Conservation (phyloP, 2,329 filamentous ascomycete genomes). For the Cephalotrichum gorgonifer region DNA sequence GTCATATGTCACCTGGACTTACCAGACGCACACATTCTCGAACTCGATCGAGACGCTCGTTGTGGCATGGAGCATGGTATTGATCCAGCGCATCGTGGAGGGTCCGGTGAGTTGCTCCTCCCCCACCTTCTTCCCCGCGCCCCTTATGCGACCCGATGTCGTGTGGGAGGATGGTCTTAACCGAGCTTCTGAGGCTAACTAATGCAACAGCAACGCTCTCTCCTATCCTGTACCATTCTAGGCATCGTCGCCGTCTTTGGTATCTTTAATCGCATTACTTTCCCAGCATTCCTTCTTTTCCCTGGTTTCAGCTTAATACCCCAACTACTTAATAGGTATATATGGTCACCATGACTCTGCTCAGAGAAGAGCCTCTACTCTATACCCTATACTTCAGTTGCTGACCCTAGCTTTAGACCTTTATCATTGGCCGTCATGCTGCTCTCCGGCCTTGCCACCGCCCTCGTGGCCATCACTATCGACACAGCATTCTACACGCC, state of each 20-base stretch:
- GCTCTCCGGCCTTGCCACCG: conserved; percentile 55
- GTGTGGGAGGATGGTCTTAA: neutral
- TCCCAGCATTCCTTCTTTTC: conserved; percentile 83
- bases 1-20: conserved; percentile 98
- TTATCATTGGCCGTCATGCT: conserved; percentile 52
- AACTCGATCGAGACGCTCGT: conserved; percentile 93
- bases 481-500: conserved; percentile 78
- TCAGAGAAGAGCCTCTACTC: neutral
- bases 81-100: conserved; percentile 77
- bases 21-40: conserved; percentile 96
- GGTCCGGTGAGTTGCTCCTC: conserved; percentile 50
- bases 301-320: conserved; percentile 76
- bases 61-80: conserved; percentile 84
- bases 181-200: neutral
- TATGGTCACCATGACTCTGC: neutral
- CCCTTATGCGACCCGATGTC: neutral
- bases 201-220: conserved; percentile 52
- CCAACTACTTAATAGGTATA: conserved; percentile 72
- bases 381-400: neutral
- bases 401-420: conserved; percentile 31
- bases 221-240: conserved; percentile 66
- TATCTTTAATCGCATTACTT: conserved; percentile 93
- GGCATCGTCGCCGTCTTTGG: conserved; percentile 77
- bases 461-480: conserved; percentile 62
- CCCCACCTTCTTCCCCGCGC: neutral